Base-by-base conservation (phyloP, 2,329 filamentous ascomycete species). In the Chaetomiaceae sp. region DNA sequence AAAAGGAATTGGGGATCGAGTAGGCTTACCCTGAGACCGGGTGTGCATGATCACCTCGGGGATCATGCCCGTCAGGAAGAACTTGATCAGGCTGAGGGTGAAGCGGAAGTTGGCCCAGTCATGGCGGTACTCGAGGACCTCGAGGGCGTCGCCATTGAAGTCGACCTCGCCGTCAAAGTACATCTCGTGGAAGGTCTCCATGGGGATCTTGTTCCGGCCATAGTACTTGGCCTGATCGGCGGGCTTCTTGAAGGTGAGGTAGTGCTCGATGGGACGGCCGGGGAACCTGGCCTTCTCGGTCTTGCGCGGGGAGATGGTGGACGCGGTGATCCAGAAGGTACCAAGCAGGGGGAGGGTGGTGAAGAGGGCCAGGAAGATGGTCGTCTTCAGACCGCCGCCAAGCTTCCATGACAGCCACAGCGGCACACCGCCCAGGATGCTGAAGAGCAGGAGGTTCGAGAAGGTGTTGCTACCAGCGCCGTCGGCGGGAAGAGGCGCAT, bases 51-150 rank as follows among this genome's bases (percentile, higher is more conserved):
- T 85, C 57, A 95, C 81, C 70, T 96, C 92, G 41, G 89, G 89
- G 58, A 95, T 83, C 76, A 96, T 89, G 68, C 83, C 85, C 55
- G 88, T 84, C 62, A 97, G 74, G 73, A 97, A 91, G 74, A 85
- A 91, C 75, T 87, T 87, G 79, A 91, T 90, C 60, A 96, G 76
- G 64, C 83, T 78, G 64, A 86, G 71, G 57, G 92, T 96, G 73
- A 97, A 96, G 65, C 83, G 81, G 78, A 96, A 96, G 76, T 81
- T 93, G 61, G 89, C 89, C 93, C 93, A 97, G 70, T 99, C 93
- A 68, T 97, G 92, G 65, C 93, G 81, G 75, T 93, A 93, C 73
- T 97, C 93, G 70, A 97, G 73, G 42, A 88, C 77, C 66, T 97
- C 92, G 56, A 97, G 79, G 63, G 79, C 82, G 71, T 97, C 93